Percentiles rank a stretch among this genome's conserved stretches.
These are phyloP conservation scores for Pseudoturritis turrita DNA, from an alignment of 345 rosid species.

Conservation along the genomic window DNA sequence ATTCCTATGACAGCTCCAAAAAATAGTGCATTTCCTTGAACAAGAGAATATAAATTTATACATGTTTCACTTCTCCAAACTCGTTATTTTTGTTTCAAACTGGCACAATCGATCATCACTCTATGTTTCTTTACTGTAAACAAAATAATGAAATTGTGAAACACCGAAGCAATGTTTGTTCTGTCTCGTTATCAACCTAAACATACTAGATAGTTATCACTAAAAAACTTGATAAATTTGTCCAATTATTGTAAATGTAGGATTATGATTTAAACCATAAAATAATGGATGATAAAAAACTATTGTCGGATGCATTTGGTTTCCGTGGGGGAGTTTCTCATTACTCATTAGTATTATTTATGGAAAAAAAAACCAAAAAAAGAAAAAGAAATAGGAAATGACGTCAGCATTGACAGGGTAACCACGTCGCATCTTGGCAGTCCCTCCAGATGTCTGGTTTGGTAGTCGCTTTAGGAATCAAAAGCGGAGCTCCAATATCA, in stretches of 20 bases:
- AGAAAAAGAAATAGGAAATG: slow-evolving; percentile 10
- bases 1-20: background rate
- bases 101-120: background rate
- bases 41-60: background rate
- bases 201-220: too few species aligned
- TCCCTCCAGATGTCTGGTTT: slow-evolving; percentile 68
- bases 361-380: background rate
- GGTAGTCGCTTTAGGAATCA: slow-evolving; percentile 55
- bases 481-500: slow-evolving; percentile 46
- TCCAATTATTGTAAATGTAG: background rate
- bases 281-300: background rate
- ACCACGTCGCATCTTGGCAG: slow-evolving; percentile 30
- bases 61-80: background rate
- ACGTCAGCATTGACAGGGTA: slow-evolving; percentile 31
- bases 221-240: background rate
- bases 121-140: background rate
- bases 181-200: background rate
- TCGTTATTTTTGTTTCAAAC: background rate
- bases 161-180: background rate
- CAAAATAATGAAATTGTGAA: background rate
- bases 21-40: background rate
- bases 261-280: background rate
- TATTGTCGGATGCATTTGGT: too few species aligned
- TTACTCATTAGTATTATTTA: too few species aligned
- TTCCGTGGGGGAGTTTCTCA: background rate